Evolutionary conservation across 2,329 filamentous ascomycete species (phyloP), one percentile per base, ranked within the genome.

Genomic region (Kalmusia sp.): DNA sequence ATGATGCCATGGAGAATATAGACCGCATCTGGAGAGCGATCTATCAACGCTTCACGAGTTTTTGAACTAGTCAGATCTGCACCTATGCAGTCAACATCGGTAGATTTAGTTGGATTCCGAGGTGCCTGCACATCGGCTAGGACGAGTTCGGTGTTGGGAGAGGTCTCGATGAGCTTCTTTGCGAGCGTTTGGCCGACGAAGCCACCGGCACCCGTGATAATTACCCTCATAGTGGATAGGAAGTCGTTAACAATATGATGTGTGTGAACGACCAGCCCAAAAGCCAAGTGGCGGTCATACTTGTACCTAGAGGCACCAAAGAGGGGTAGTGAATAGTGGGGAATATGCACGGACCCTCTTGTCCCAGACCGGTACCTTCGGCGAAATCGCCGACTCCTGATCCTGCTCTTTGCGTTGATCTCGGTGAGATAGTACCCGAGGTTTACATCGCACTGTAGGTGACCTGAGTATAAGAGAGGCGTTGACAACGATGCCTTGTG

Each of bases 1-100:
- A 88, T 88, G 76, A 88, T 86, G 57, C 86, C 86, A 70, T 88
- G 86, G 68, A 88, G 84, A 62, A 86, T 77, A 72, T 85, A 88
- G 12, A 73, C 62, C 3, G 65, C 70, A 62, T 72, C 70, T 6
- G 70, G 70, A n/a, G 52, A 45, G 40, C 61, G 59, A 12, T 62
- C 60, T 15, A 72, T 64, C 6, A 73, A 51, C 1, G 54, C 54
- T 30, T 67, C 54, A 33, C 62, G 66, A 14, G 64, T 57, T 30
- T 67, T 51, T 2, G 60, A 33, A 11, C 71, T 63, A 12, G 84
- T 76, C 2, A 87, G 77, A 65, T 88, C 84, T 8, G 82, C 80
- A 22, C 78, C 77, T 37, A 85, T 55, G 31, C 76, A 72, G 19
- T 72, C 78, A 0, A 81, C 82, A 68, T 84, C 82, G 47, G 78